Conservation (phyloP, 352 stramenopile genomes). For the Phytophthora brassicae region DNA sequence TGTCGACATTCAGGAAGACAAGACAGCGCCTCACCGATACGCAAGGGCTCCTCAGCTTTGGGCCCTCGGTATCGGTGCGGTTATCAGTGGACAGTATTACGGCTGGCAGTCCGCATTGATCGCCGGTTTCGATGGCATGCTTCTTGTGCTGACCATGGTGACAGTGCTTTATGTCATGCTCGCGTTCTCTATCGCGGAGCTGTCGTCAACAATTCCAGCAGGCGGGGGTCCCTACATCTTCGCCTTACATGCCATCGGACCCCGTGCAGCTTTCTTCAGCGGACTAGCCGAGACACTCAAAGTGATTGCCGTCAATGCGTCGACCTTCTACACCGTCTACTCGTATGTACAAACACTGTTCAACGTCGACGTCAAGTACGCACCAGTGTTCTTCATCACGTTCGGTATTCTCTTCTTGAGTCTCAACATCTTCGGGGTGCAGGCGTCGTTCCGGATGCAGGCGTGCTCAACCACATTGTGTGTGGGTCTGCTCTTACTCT, state of each 20-base stretch:
- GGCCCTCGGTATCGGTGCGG: constrained; percentile 41
- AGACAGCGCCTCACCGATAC: constrained; percentile 45
- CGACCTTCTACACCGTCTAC: constrained; percentile 55
- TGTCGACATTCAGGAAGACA: constrained; percentile 11
- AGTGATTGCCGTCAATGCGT: constrained; percentile 54
- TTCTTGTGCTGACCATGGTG: constrained; percentile 62
- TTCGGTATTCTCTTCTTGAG: constrained; percentile 59
- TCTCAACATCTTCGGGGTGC: constrained; percentile 65
- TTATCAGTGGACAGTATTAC: constrained; percentile 71
- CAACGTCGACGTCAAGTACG: constrained; percentile 39
- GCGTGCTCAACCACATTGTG: constrained; percentile 58
- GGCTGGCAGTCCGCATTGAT: constrained; percentile 69
- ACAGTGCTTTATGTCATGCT: constrained; percentile 74
- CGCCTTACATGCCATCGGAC: constrained; percentile 60
- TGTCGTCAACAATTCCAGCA: constrained; percentile 59
- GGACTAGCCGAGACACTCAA: constrained; percentile 73
- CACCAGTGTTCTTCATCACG: constrained; percentile 51
- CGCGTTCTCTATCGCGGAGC: constrained; percentile 75
- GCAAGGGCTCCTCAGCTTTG: constrained; percentile 64
- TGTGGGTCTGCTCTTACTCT: constrained; percentile 51
- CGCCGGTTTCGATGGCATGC: constrained; percentile 63
- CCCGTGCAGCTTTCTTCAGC: constrained; percentile 41
- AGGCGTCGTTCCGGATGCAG: constrained; percentile 67
- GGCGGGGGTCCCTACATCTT: constrained; percentile 75
- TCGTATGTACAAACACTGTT: constrained; percentile 40